Evolutionary conservation across 2,329 filamentous ascomycete species (phyloP), one percentile per base, ranked within the genome.

Genomic region (Claviceps purpurea): DNA sequence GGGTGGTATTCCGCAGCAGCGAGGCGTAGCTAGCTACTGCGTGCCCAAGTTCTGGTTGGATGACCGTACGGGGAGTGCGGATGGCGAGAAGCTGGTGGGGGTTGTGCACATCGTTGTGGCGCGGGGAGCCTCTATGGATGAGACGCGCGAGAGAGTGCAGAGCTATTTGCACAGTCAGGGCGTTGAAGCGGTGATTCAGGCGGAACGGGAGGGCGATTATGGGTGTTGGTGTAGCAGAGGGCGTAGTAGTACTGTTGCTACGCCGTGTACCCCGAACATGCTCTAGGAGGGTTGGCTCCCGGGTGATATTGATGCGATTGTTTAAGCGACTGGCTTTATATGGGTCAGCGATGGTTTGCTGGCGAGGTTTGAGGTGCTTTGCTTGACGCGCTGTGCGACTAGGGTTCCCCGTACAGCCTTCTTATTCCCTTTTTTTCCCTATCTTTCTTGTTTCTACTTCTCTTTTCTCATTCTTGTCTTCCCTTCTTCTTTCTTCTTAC

Each of bases 11-110:
- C 82, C 84, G 47, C 84, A 85, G 49, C 73, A 97, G 55, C 77
- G 87, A 37, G 93, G 91, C 0, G 91, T 98, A 0, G 83, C 85
- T 0, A 84, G 85, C 50, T 97, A 96, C 62, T 78, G 85, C 1
- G 87, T 87, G 1, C 90, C 91, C 7, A 85, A 89, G 60, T 96
- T 97, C 63, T 98, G 93, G 93, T 72, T 93, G 14, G 88, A 94
- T 59, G 89, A 95, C 56, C 70, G 78, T 11, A 68, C 66, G 18
- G 67, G 68, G 3, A 68, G 63, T 8, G 69, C 70, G 22, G 62
- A 66, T 3, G 70, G 66, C 2, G 72, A 74, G 53, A 79, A 73
- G 56, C 75, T 96, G 2, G 70, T 90, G 13, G 91, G 91, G 2
- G 84, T 93, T 1, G 90, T 96, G 55, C 91, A 96, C 63, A 78